Evolutionary conservation across 176 grass and related monocot species (phyloP).

Genomic region (Olyra latifolia): DNA sequence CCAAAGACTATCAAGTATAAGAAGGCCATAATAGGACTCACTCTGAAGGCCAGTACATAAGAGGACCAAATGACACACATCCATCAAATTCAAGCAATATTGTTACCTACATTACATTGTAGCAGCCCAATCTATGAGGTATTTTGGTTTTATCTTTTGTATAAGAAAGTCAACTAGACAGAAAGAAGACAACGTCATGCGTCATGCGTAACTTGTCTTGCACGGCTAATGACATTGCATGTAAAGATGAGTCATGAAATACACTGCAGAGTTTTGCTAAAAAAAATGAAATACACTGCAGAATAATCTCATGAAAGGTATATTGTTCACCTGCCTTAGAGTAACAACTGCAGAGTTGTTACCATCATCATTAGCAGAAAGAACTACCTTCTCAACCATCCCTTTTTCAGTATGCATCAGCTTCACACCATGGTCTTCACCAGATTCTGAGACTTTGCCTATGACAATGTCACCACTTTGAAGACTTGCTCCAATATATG

Average conservation of each 20-base stretch:
- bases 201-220: neutral
- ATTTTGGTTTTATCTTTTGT: neutral
- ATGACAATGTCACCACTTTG: conserved; percentile 92
- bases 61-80: neutral
- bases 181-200: conserved; percentile 9
- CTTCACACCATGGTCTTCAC: conserved; percentile 88
- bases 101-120: neutral
- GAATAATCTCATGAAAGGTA: conserved; percentile 19
- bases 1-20: too few relatives aligned
- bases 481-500: conserved; percentile 85
- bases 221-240: neutral
- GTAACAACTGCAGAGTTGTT: conserved; percentile 89
- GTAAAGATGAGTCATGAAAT: neutral
- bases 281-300: conserved; percentile 27
- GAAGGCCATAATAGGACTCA: neutral
- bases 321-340: conserved; percentile 73
- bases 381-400: conserved; percentile 87
- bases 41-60: neutral
- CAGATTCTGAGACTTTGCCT: conserved; percentile 79
- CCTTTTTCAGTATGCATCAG: conserved; percentile 97
- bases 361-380: conserved; percentile 93
- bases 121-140: neutral
- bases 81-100: neutral
- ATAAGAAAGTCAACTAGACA: conserved; percentile 11
- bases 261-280: conserved; percentile 9